phyloP scores from a whole-genome alignment of 768 basidiomycete species.

The Naganishia antarctica region DNA sequence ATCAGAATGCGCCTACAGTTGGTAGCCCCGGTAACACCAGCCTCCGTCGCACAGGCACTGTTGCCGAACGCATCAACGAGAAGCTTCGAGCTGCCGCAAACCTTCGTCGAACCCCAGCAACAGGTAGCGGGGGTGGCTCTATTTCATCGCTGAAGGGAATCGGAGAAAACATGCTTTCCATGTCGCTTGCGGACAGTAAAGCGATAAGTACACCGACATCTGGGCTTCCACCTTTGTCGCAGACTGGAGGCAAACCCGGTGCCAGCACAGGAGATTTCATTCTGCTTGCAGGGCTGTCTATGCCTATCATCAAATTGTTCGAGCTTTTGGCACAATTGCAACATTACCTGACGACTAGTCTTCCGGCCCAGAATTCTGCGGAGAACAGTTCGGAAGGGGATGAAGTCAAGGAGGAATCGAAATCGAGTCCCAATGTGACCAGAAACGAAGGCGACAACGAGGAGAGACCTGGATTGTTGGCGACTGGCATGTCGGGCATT shows the following conservation, averaged over 20 bases:
- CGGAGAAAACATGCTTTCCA: slow-evolving; percentile 1
- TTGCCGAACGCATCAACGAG: slow-evolving; percentile 78
- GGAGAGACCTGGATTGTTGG: slow-evolving; percentile 63
- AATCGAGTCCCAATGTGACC: too few species aligned
- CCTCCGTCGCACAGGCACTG: slow-evolving; percentile 62
- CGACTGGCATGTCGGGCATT: slow-evolving; percentile 57
- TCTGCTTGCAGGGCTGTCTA: slow-evolving; percentile 31
- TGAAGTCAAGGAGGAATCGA: too few species aligned
- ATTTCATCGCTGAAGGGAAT: slow-evolving; percentile 8
- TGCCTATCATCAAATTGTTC: slow-evolving; percentile 50
- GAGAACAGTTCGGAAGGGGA: background rate
- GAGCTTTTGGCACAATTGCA: slow-evolving; percentile 37
- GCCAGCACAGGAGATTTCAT: slow-evolving; percentile 49
- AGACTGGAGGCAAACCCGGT: too few species aligned
- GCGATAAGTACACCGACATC: slow-evolving; percentile 51
- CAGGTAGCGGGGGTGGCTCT: background rate
- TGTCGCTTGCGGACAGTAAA: slow-evolving; percentile 14
- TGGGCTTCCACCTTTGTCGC: slow-evolving; percentile 69
- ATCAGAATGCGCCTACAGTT: slow-evolving; percentile 8
- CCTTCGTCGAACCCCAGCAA: background rate
- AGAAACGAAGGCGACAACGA: too few species aligned
- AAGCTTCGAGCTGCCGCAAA: slow-evolving; percentile 57
- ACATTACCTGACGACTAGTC: slow-evolving; percentile 45
- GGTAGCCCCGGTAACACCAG: slow-evolving; percentile 22
- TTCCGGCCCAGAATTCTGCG: slow-evolving; percentile 46